phyloP scores from a whole-genome alignment of 805 yeast species.

The Pichia heedii region DNA sequence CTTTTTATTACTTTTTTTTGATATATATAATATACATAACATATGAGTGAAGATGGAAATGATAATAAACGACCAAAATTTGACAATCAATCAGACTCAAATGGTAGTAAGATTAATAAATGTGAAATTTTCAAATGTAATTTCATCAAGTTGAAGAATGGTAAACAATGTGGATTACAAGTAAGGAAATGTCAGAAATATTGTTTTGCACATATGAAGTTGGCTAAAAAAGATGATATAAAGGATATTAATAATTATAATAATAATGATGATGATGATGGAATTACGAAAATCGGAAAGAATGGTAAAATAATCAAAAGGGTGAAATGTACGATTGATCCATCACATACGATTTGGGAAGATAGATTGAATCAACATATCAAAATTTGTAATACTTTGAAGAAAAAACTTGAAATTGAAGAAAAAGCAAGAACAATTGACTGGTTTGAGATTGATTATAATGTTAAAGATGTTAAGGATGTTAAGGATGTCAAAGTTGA shows the following conservation, averaged over 20 bases:
- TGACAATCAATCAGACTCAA: neutral
- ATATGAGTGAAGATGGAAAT: too few species aligned
- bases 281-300: slow-evolving; percentile 14
- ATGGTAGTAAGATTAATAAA: neutral
- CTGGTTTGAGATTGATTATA: slow-evolving; percentile 46
- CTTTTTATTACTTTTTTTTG: too few species aligned
- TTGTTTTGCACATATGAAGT: slow-evolving; percentile 52
- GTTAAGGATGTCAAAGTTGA: neutral
- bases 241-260: neutral
- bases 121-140: slow-evolving; percentile 30
- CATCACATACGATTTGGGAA: slow-evolving; percentile 64
- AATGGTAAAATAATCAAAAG: slow-evolving; percentile 30
- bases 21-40: too few species aligned
- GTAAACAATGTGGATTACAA: slow-evolving; percentile 54
- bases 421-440: slow-evolving; percentile 21
- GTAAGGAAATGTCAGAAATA: slow-evolving; percentile 38
- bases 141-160: slow-evolving; percentile 39
- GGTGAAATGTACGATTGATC: slow-evolving; percentile 70
- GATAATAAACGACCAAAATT: neutral
- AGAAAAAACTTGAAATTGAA: slow-evolving; percentile 23
- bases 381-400: slow-evolving; percentile 47
- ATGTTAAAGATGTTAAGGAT: slow-evolving; percentile 25
- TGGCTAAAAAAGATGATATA: neutral
- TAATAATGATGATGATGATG: neutral
- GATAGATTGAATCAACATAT: slow-evolving; percentile 47